phyloP scores from a whole-genome alignment of 805 yeast genomes.

The Candida cerambycidarum region DNA sequence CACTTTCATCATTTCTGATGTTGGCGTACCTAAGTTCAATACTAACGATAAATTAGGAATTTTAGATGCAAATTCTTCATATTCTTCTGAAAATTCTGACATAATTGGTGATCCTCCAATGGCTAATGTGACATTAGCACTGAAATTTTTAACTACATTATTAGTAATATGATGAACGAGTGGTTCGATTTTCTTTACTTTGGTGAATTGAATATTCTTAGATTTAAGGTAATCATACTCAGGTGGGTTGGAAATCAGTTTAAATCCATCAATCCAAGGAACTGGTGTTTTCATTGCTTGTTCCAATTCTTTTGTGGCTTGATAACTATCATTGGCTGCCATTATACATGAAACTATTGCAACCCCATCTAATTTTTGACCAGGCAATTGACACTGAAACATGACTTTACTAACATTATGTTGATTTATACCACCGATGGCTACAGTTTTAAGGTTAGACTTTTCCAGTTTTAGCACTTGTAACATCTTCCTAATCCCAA shows the following conservation, averaged over 20 bases:
- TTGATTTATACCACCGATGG: slow-evolving; percentile 77
- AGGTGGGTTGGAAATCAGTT: neutral
- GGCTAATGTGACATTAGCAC: slow-evolving; percentile 84
- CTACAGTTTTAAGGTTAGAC: slow-evolving; percentile 55
- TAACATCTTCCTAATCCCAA: slow-evolving; percentile 59
- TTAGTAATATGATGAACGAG: slow-evolving; percentile 87
- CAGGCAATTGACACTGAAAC: slow-evolving; percentile 47
- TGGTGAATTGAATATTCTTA: slow-evolving; percentile 9
- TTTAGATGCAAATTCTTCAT: slow-evolving; percentile 54
- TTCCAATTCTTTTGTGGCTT: slow-evolving; percentile 44
- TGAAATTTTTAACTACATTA: slow-evolving; percentile 81
- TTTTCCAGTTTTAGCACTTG: slow-evolving; percentile 38
- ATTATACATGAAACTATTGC: slow-evolving; percentile 87
- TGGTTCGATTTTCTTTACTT: slow-evolving; percentile 43
- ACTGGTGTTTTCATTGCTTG: slow-evolving; percentile 20
- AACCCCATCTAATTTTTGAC: slow-evolving; percentile 66
- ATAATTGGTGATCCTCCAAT: slow-evolving; percentile 85
- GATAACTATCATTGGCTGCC: slow-evolving; percentile 56
- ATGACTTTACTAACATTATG: slow-evolving; percentile 60
- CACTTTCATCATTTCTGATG: slow-evolving; percentile 40
- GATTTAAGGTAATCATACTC: neutral
- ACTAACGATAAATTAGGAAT: slow-evolving; percentile 57
- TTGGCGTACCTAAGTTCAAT: slow-evolving; percentile 75
- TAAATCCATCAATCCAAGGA: slow-evolving; percentile 5
- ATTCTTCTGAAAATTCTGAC: slow-evolving; percentile 75